Percentiles rank a stretch among this genome's conserved stretches.
Evolutionary conservation across 2,329 filamentous ascomycete species (phyloP).

Genomic region (Coniochaeta pulveracea): DNA sequence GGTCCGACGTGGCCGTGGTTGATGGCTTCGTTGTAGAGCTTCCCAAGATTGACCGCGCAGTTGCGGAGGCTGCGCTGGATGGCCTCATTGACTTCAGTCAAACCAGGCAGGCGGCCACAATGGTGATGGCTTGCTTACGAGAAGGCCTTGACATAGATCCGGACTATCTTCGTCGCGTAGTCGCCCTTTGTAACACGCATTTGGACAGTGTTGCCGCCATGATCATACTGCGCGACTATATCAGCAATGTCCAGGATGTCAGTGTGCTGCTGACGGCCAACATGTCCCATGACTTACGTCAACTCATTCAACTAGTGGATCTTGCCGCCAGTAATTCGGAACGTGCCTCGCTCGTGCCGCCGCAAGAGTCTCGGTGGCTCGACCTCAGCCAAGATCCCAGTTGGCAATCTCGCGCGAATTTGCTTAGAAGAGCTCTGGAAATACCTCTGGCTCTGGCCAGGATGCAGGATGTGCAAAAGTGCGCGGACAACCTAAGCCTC

Average conservation of each 20-base stretch:
- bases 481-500: background rate
- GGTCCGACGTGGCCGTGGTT: slow-evolving; percentile 11
- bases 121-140: slow-evolving; percentile 28
- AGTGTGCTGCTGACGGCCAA: background rate
- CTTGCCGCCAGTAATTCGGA: background rate
- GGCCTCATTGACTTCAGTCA: slow-evolving; percentile 36
- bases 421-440: background rate
- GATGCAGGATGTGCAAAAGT: background rate
- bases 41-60: slow-evolving; percentile 21
- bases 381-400: too few relatives aligned
- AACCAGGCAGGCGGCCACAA: slow-evolving; percentile 28
- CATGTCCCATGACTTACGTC: too few relatives aligned
- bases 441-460: background rate
- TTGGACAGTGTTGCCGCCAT: slow-evolving; percentile 34
- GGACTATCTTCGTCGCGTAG: background rate
- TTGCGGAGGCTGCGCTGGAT: slow-evolving; percentile 34
- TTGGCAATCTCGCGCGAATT: background rate
- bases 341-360: background rate
- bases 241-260: background rate
- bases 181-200: slow-evolving; percentile 37
- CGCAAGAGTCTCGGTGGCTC: too few relatives aligned
- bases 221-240: slow-evolving; percentile 28
- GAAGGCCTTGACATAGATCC: slow-evolving; percentile 20
- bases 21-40: slow-evolving; percentile 26
- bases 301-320: too few relatives aligned